Percentiles rank a stretch among this genome's conserved stretches.
Evolutionary conservation across 306 rosid species (phyloP).

Genomic region (Trifolium subterraneum): DNA sequence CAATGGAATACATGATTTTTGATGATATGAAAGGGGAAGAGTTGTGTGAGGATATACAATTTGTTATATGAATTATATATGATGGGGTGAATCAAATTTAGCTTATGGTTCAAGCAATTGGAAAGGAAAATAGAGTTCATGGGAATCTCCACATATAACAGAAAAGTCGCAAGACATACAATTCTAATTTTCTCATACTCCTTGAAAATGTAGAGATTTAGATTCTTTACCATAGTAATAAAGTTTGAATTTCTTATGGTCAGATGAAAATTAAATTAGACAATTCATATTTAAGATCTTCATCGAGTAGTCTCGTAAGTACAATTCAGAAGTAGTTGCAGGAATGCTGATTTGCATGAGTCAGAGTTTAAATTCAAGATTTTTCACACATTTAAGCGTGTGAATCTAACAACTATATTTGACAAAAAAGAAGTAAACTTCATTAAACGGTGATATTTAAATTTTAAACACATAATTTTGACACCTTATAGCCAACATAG

Average conservation of each 20-base stretch:
- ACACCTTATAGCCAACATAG: background rate
- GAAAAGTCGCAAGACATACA: background rate
- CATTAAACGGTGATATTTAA: too few species aligned
- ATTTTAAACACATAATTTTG: background rate
- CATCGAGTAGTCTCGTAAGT: too few species aligned
- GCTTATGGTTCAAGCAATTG: constrained; percentile 61
- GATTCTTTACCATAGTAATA: background rate
- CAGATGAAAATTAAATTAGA: background rate
- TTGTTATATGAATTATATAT: constrained; percentile 22
- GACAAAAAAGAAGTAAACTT: too few species aligned
- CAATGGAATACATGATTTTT: constrained; percentile 38
- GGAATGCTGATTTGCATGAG: too few species aligned
- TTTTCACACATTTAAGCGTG: too few species aligned
- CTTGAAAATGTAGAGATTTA: background rate
- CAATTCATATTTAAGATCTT: too few species aligned
- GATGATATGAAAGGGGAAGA: constrained; percentile 16
- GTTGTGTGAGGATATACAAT: background rate
- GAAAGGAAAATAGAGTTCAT: constrained; percentile 38
- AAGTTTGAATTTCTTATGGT: background rate
- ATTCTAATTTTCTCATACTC: background rate
- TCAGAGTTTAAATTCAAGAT: too few species aligned
- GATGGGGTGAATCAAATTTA: constrained; percentile 34
- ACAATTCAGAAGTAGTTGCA: too few species aligned
- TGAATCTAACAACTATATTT: too few species aligned
- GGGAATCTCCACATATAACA: background rate